Evolutionary conservation across 1,284 basidiomycete genomes (phyloP).

Genomic region (Apiotrichum brassicae): DNA sequence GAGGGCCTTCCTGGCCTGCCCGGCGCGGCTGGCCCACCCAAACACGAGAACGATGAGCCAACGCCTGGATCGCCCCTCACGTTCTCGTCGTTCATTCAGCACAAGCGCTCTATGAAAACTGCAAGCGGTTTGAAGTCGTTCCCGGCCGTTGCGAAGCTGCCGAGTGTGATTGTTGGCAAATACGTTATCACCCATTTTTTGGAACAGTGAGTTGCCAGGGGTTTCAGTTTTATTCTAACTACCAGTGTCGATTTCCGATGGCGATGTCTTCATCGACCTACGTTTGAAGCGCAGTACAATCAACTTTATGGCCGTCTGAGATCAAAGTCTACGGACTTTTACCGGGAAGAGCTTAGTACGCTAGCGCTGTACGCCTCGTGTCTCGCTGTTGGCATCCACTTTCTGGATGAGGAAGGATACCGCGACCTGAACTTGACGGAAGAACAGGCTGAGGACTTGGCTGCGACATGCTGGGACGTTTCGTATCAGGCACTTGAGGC

Average conservation of each 20-base stretch:
- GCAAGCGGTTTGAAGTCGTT: slow-evolving; percentile 9
- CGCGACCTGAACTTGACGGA: slow-evolving; percentile 26
- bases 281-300: slow-evolving; percentile 17
- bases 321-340: slow-evolving; percentile 10
- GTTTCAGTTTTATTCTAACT: background rate
- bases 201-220: slow-evolving; percentile 3
- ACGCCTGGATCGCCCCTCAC: slow-evolving; percentile 16
- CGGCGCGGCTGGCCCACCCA: background rate
- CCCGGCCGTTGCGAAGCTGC: slow-evolving; percentile 8
- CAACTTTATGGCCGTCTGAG: slow-evolving; percentile 15
- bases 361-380: slow-evolving; percentile 22
- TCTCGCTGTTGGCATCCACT: slow-evolving; percentile 22
- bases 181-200: slow-evolving; percentile 17
- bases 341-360: slow-evolving; percentile 17
- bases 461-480: slow-evolving; percentile 24
- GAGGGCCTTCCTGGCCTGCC: background rate
- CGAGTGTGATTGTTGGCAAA: slow-evolving; percentile 16
- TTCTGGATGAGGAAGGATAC: slow-evolving; percentile 21
- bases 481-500: slow-evolving; percentile 22
- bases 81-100: slow-evolving; percentile 16
- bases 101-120: slow-evolving; percentile 10
- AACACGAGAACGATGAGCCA: slow-evolving; percentile 5
- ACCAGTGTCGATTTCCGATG: slow-evolving; percentile 16
- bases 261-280: slow-evolving; percentile 22
- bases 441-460: slow-evolving; percentile 26